Conservation (phyloP, 306 rosid genomes). For the Delonix regia region DNA sequence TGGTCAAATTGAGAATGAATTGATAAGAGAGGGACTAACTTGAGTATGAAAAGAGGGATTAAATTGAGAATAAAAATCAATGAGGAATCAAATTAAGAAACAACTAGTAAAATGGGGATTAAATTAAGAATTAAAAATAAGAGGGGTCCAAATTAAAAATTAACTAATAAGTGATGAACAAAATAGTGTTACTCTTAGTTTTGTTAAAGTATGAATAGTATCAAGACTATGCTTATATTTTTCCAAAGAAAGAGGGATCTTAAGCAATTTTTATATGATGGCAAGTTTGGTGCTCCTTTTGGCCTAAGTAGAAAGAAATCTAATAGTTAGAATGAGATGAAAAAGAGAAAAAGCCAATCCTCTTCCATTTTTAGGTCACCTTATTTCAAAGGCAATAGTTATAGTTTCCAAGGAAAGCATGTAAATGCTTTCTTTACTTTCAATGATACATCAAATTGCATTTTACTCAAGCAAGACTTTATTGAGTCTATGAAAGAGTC, state of each 20-base stretch:
- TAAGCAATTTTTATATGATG: constrained; percentile 13
- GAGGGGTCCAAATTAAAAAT: no score
- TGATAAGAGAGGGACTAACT: no score
- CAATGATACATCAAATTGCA: constrained; percentile 23
- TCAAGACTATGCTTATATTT: neutral
- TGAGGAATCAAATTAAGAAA: no score
- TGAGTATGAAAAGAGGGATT: no score
- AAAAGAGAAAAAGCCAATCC: neutral
- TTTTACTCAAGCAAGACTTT: neutral
- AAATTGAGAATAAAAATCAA: no score
- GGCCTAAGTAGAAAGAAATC: neutral
- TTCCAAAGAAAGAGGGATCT: constrained; percentile 38
- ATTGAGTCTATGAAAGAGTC: constrained; percentile 12
- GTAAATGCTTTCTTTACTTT: constrained; percentile 7
- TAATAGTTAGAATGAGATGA: constrained; percentile 3
- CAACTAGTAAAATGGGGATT: no score
- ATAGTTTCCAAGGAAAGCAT: constrained; percentile 2
- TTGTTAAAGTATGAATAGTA: neutral
- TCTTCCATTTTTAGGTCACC: constrained; percentile 7
- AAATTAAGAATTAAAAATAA: no score
- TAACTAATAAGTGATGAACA: no score
- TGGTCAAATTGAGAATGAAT: no score
- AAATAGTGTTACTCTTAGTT: neutral
- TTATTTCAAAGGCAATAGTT: neutral
- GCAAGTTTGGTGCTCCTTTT: neutral